phyloP scores from a whole-genome alignment of 768 basidiomycete genomes.

The Psilocybe azurescens region DNA sequence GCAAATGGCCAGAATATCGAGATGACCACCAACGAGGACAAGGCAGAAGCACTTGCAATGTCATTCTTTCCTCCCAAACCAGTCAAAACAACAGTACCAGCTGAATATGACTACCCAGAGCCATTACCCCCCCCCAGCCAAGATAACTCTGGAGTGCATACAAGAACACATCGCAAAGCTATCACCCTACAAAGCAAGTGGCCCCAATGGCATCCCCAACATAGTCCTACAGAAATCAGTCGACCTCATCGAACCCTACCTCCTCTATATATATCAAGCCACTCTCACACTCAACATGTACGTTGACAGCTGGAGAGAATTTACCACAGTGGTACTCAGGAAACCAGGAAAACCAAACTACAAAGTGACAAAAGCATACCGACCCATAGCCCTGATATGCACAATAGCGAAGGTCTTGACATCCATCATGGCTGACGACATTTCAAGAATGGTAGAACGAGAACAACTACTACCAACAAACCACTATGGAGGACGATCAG shows the following conservation, averaged over 20 bases:
- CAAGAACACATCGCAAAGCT: conserved; percentile 28
- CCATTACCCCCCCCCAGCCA: conserved; percentile 21
- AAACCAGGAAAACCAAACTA: conserved; percentile 46
- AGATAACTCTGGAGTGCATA: conserved; percentile 33
- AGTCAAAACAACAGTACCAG: conserved; percentile 5
- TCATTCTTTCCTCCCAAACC: conserved; percentile 37
- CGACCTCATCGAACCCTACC: conserved; percentile 23
- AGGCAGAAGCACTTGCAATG: neutral
- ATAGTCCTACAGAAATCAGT: conserved; percentile 28
- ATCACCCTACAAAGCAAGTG: conserved; percentile 39
- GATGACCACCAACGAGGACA: neutral
- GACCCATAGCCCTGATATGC: conserved; percentile 42
- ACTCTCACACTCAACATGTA: conserved; percentile 29
- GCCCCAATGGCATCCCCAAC: conserved; percentile 33
- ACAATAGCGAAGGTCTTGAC: conserved; percentile 35
- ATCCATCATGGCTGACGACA: neutral
- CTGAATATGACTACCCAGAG: conserved; percentile 28
- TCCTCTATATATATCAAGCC: conserved; percentile 33
- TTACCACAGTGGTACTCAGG: conserved; percentile 32
- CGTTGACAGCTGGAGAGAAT: conserved; percentile 23
- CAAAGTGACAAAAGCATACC: conserved; percentile 34
- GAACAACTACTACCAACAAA: too few relatives aligned
- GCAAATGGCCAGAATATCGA: neutral
- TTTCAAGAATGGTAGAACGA: too few relatives aligned
- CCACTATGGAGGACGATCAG: too few relatives aligned